Percentiles rank a stretch among this genome's conserved stretches.
These are phyloP conservation scores for Osmanthus fragrans DNA, from an alignment of 257 asterid genomes.

Conservation along the genomic window DNA sequence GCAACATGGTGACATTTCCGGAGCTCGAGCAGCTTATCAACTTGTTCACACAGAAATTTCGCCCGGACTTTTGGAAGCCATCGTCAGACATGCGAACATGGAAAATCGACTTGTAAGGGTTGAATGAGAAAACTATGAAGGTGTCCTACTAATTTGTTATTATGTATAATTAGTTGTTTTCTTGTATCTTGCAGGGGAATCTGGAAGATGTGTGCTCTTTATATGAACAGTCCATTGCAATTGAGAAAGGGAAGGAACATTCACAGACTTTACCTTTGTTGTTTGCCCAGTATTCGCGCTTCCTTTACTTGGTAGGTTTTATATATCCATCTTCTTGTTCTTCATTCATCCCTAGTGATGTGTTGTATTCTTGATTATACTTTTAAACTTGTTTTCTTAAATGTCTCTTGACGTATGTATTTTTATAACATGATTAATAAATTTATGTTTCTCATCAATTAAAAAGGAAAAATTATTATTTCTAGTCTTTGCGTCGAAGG, in stretches of 20 bases:
- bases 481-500: neutral
- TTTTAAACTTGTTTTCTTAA: neutral
- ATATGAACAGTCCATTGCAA: slow-evolving; percentile 89
- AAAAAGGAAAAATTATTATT: neutral
- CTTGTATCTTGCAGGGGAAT: slow-evolving; percentile 60
- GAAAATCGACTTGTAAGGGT: slow-evolving; percentile 76
- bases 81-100: slow-evolving; percentile 95
- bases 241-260: slow-evolving; percentile 95
- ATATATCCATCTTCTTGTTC: neutral
- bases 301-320: slow-evolving; percentile 64
- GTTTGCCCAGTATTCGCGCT: slow-evolving; percentile 91
- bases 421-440: neutral
- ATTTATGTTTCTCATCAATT: neutral
- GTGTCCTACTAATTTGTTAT: slow-evolving; percentile 5
- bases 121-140: slow-evolving; percentile 13
- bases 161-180: slow-evolving; percentile 22
- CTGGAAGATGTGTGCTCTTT: slow-evolving; percentile 78
- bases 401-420: neutral
- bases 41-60: slow-evolving; percentile 90
- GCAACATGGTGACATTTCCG: slow-evolving; percentile 77
- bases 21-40: slow-evolving; percentile 93
- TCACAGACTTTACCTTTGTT: slow-evolving; percentile 82
- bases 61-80: slow-evolving; percentile 96
- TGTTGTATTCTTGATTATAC: neutral
- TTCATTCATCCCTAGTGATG: neutral